Evolutionary conservation across 495 filamentous ascomycete genomes (phyloP).

Genomic region (Penicillium pulvis): DNA sequence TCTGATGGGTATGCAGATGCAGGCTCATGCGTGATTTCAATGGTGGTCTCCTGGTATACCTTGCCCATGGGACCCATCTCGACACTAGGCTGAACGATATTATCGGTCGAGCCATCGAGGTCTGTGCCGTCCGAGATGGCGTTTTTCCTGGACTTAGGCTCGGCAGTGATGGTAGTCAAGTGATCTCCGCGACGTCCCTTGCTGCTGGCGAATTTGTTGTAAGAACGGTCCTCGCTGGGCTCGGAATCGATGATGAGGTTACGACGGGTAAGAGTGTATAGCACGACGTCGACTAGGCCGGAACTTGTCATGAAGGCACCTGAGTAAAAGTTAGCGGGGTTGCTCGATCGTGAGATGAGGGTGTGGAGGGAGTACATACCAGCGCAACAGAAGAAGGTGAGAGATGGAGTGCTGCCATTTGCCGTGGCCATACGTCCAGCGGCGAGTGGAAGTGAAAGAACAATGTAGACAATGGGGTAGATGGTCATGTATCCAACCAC

Average conservation of each 20-base stretch:
- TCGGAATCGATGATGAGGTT: slow-evolving; percentile 49
- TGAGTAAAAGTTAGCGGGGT: slow-evolving; percentile 4
- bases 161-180: slow-evolving; percentile 38
- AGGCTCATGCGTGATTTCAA: slow-evolving; percentile 46
- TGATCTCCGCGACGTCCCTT: slow-evolving; percentile 35
- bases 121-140: slow-evolving; percentile 24
- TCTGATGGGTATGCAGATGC: slow-evolving; percentile 41
- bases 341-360: not conserved
- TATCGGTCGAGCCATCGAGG: slow-evolving; percentile 43
- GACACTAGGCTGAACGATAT: slow-evolving; percentile 37
- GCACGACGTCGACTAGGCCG: slow-evolving; percentile 71
- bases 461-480: slow-evolving; percentile 73
- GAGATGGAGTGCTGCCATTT: slow-evolving; percentile 51
- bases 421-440: slow-evolving; percentile 68
- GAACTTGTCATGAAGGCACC: slow-evolving; percentile 71
- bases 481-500: slow-evolving; percentile 71
- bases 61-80: slow-evolving; percentile 43
- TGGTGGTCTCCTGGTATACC: slow-evolving; percentile 50
- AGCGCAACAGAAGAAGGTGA: slow-evolving; percentile 66
- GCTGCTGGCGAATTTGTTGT: slow-evolving; percentile 39
- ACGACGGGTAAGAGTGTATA: slow-evolving; percentile 70
- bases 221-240: slow-evolving; percentile 40
- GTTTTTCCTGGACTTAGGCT: slow-evolving; percentile 30
- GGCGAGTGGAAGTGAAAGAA: slow-evolving; percentile 72
- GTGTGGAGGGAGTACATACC: slow-evolving; percentile 27